phyloP scores from a whole-genome alignment of 2,329 filamentous ascomycete species.

The Calycina marina region DNA sequence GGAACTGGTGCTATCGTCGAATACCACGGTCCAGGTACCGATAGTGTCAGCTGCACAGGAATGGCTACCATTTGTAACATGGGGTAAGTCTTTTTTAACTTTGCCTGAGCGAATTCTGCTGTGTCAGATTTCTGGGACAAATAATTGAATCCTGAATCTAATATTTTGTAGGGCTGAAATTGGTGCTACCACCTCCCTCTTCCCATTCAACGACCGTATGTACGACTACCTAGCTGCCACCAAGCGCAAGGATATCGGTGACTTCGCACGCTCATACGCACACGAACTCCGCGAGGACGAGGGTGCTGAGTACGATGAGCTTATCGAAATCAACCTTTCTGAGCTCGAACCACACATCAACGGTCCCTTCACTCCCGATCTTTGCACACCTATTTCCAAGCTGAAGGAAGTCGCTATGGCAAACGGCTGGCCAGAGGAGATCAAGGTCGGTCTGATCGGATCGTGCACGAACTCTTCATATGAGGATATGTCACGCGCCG shows the following conservation, averaged over 20 bases:
- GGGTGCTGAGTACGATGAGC: conserved; percentile 86
- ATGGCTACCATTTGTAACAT: conserved; percentile 72
- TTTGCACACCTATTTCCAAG: conserved; percentile 95
- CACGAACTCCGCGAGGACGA: conserved; percentile 77
- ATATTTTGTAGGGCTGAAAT: conserved; percentile 38
- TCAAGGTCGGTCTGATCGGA: conserved; percentile 94
- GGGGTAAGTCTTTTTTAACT: too few relatives aligned
- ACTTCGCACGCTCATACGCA: conserved; percentile 75
- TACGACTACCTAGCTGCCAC: conserved; percentile 89
- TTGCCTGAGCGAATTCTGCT: too few relatives aligned
- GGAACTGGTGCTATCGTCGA: conserved; percentile 86
- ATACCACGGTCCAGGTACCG: conserved; percentile 60
- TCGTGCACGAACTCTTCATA: conserved; percentile 90
- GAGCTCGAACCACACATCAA: conserved; percentile 97
- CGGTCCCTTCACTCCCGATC: conserved; percentile 95
- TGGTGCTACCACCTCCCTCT: conserved; percentile 80
- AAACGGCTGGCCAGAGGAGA: conserved; percentile 90
- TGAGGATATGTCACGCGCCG: conserved; percentile 85
- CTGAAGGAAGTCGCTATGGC: conserved; percentile 88
- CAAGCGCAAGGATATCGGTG: conserved; percentile 79
- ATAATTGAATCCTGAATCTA: background rate
- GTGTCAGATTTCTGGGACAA: too few relatives aligned
- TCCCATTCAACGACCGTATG: conserved; percentile 98
- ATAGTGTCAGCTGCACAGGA: conserved; percentile 65
- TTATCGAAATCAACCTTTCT: conserved; percentile 90